Evolutionary conservation across 306 rosid genomes (phyloP).

Genomic region (Trifolium repens): DNA sequence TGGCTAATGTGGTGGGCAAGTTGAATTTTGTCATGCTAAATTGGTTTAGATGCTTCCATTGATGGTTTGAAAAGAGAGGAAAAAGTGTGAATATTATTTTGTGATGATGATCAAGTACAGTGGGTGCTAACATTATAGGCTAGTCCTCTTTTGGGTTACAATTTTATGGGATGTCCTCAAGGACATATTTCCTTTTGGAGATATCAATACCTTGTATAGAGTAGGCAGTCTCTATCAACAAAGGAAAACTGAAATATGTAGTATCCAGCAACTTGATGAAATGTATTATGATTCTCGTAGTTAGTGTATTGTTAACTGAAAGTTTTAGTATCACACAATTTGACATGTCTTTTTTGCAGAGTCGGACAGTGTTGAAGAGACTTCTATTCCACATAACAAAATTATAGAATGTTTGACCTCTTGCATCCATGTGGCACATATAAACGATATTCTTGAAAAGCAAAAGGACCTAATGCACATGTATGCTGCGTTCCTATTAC

Average conservation of each 20-base stretch:
- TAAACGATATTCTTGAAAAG: conserved; percentile 71
- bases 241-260: background rate
- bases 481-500: conserved; percentile 56
- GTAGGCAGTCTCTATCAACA: background rate
- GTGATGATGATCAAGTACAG: conserved; percentile 1
- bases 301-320: background rate
- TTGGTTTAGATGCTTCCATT: conserved; percentile 21
- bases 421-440: conserved; percentile 74
- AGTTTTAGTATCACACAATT: background rate
- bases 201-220: background rate
- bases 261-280: conserved; percentile 8
- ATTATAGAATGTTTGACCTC: conserved; percentile 80
- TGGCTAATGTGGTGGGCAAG: conserved; percentile 18
- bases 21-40: conserved; percentile 25
- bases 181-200: background rate
- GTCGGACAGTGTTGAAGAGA: conserved; percentile 53
- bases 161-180: background rate
- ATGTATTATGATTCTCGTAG: conserved; percentile 6
- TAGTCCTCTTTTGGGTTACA: background rate
- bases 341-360: conserved; percentile 53
- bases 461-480: conserved; percentile 67
- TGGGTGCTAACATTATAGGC: background rate
- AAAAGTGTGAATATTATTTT: conserved; percentile 6
- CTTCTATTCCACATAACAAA: conserved; percentile 71
- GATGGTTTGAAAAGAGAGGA: background rate